These are phyloP conservation scores for Euphorbia celastroides DNA, from an alignment of 441 rosid genomes.

Conservation along the genomic window DNA sequence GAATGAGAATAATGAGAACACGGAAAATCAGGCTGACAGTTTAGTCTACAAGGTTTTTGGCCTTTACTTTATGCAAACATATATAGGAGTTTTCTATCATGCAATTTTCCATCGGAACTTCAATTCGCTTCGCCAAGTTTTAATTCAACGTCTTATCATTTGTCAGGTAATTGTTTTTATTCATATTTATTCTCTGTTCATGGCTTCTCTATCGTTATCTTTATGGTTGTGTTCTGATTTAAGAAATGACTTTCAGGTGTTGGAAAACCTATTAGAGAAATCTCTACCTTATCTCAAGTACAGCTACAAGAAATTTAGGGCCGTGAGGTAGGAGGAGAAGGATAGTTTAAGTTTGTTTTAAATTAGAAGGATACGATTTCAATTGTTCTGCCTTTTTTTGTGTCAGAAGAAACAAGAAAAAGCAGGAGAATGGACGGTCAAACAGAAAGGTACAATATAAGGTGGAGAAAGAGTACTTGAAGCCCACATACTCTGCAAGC, in stretches of 20 bases:
- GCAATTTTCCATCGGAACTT: conserved; percentile 83
- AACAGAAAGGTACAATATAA: conserved; percentile 59
- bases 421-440: conserved; percentile 37
- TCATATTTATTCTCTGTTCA: not conserved
- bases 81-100: conserved; percentile 90
- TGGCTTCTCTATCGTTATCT: conserved; percentile 3
- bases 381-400: conserved; percentile 11
- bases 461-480: conserved; percentile 94
- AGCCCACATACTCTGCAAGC: conserved; percentile 79
- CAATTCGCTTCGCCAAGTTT: conserved; percentile 72
- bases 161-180: conserved; percentile 43
- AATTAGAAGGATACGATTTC: not conserved
- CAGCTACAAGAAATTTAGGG: conserved; percentile 65
- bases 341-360: conserved; percentile 1
- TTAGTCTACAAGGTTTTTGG: conserved; percentile 97
- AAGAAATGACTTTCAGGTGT: conserved; percentile 39
- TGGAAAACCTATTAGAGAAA: conserved; percentile 77
- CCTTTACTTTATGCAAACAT: conserved; percentile 92
- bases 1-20: conserved; percentile 63
- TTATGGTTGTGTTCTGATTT: conserved; percentile 13
- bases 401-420: conserved; percentile 59
- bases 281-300: conserved; percentile 78
- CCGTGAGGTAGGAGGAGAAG: conserved; percentile 71
- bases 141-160: conserved; percentile 76
- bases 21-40: conserved; percentile 76